These are phyloP conservation scores for Naganishia albida DNA, from an alignment of 1,284 basidiomycete genomes.

Conservation along the genomic window DNA sequence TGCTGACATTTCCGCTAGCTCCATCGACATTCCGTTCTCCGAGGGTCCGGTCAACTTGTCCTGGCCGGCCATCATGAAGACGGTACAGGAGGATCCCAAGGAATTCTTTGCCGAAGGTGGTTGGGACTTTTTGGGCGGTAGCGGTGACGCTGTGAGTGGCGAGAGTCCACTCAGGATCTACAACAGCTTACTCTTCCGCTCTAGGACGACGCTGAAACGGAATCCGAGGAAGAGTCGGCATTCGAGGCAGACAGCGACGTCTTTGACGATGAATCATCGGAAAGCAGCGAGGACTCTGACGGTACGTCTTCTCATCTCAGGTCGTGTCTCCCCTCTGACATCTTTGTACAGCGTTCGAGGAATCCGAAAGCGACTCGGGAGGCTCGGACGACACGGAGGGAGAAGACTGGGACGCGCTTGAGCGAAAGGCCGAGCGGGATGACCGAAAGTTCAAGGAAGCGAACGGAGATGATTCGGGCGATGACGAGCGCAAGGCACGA, in stretches of 20 bases:
- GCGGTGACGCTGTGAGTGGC: constrained; percentile 48
- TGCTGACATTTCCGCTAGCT: constrained; percentile 58
- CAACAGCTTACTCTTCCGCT: background rate
- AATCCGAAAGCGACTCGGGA: constrained; percentile 24
- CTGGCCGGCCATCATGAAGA: constrained; percentile 98
- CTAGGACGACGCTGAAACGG: constrained; percentile 24
- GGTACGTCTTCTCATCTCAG: background rate
- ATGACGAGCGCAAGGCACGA: constrained; percentile 23
- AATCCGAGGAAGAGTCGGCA: constrained; percentile 24
- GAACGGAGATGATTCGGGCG: constrained; percentile 28
- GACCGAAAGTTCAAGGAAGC: constrained; percentile 31
- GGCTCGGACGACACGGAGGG: constrained; percentile 19
- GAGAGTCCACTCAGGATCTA: background rate
- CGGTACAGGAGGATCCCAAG: constrained; percentile 90
- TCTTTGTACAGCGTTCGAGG: constrained; percentile 15
- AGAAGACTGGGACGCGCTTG: constrained; percentile 27
- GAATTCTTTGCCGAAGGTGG: constrained; percentile 96
- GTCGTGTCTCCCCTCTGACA: background rate
- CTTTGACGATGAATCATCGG: constrained; percentile 19
- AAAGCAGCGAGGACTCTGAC: constrained; percentile 26
- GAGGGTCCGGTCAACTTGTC: constrained; percentile 98
- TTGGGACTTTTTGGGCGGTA: constrained; percentile 84
- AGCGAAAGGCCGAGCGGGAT: constrained; percentile 31
- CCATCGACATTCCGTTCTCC: constrained; percentile 92
- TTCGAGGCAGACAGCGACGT: constrained; percentile 25